Conservation (phyloP, 495 filamentous ascomycete species). For the Tricharina praecox region DNA sequence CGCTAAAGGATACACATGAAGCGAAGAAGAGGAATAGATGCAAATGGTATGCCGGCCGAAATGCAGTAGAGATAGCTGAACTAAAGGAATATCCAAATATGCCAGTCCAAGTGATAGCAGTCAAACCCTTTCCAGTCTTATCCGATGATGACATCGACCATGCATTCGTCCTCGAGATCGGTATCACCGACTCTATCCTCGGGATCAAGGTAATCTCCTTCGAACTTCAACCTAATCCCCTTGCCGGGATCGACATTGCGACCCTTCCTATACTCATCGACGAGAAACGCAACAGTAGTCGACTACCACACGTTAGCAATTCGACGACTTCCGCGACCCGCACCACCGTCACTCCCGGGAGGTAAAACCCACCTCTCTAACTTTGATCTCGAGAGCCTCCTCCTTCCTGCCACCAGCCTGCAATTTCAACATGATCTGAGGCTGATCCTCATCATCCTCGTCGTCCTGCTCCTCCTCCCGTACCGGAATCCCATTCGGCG, state of each 20-base stretch:
- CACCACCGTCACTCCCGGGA: too few species aligned
- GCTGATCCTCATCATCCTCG: constrained; percentile 27
- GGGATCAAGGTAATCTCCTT: constrained; percentile 57
- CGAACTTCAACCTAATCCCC: constrained; percentile 51
- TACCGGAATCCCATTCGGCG: constrained; percentile 32
- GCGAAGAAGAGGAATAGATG: too few species aligned
- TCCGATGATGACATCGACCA: constrained; percentile 36
- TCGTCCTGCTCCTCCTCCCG: constrained; percentile 34
- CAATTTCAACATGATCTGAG: constrained; percentile 23
- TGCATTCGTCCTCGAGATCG: constrained; percentile 66
- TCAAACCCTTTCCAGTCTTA: too few species aligned
- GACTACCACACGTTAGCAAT: constrained; percentile 27
- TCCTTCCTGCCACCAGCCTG: constrained; percentile 35
- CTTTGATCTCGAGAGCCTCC: constrained; percentile 37
- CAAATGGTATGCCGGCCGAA: too few species aligned
- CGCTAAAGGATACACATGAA: too few species aligned
- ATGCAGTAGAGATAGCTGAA: too few species aligned
- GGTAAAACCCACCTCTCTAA: too few species aligned
- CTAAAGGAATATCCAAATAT: too few species aligned
- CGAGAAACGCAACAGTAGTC: constrained; percentile 39
- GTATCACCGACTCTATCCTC: constrained; percentile 44
- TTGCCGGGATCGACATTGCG: constrained; percentile 33
- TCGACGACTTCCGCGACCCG: too few species aligned
- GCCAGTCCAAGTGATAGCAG: too few species aligned
- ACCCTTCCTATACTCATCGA: constrained; percentile 36